These are phyloP conservation scores for Candida schatavii DNA, from an alignment of 805 yeast genomes.

Conservation along the genomic window DNA sequence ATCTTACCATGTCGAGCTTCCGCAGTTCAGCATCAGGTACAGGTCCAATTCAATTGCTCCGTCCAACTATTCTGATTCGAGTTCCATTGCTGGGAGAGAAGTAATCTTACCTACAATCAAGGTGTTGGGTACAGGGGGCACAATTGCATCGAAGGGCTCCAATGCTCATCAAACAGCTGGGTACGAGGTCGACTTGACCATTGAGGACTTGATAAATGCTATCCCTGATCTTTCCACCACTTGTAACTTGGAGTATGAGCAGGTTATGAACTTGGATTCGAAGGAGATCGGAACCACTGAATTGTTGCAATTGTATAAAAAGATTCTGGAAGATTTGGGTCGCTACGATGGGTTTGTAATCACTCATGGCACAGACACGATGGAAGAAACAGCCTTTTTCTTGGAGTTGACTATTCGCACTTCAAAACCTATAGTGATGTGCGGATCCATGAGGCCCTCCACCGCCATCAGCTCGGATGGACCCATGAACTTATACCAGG, in stretches of 20 bases:
- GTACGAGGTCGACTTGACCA: slow-evolving; percentile 40
- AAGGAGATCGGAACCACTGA: slow-evolving; percentile 50
- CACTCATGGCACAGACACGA: slow-evolving; percentile 71
- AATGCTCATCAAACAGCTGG: slow-evolving; percentile 42
- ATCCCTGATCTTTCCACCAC: slow-evolving; percentile 56
- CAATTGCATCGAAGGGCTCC: slow-evolving; percentile 43
- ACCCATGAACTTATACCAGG: slow-evolving; percentile 69
- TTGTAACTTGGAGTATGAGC: slow-evolving; percentile 60
- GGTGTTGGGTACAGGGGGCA: slow-evolving; percentile 45
- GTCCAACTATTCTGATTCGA: slow-evolving; percentile 8
- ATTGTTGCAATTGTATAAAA: slow-evolving; percentile 43
- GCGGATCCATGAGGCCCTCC: slow-evolving; percentile 75
- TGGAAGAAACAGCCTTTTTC: slow-evolving; percentile 67
- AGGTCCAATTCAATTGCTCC: slow-evolving; percentile 30
- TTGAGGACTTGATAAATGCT: slow-evolving; percentile 48
- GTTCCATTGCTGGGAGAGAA: background rate
- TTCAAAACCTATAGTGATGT: slow-evolving; percentile 57
- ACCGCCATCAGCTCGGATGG: slow-evolving; percentile 71
- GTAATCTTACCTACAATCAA: slow-evolving; percentile 31
- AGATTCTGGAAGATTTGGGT: slow-evolving; percentile 43
- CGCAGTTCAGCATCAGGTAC: slow-evolving; percentile 34
- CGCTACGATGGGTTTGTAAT: slow-evolving; percentile 58
- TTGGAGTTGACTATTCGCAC: slow-evolving; percentile 47
- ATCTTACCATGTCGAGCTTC: slow-evolving; percentile 20
- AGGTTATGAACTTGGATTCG: slow-evolving; percentile 60